These are phyloP conservation scores for Pythium inflatum DNA, from an alignment of 352 stramenopile species.

Conservation along the genomic window DNA sequence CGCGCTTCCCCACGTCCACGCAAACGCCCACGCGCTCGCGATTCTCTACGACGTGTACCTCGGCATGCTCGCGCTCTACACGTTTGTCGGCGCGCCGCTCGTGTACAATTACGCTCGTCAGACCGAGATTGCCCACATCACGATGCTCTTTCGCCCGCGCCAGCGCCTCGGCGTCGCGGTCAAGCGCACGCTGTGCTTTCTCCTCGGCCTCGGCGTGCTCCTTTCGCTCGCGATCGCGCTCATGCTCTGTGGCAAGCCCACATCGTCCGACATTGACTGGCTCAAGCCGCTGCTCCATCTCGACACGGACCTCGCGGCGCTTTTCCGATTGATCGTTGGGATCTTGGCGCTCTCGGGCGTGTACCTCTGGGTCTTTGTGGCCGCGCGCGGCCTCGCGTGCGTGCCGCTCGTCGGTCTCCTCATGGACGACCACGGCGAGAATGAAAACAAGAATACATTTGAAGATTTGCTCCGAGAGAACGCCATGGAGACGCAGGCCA, in stretches of 20 bases:
- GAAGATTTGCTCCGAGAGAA: conserved; percentile 77
- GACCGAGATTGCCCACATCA: conserved; percentile 85
- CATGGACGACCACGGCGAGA: conserved; percentile 74
- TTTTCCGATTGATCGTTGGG: conserved; percentile 72
- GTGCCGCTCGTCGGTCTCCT: conserved; percentile 78
- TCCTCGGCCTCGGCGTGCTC: conserved; percentile 68
- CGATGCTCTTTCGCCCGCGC: conserved; percentile 56
- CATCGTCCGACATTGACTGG: conserved; percentile 80
- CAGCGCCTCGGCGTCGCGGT: conserved; percentile 61
- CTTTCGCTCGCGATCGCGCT: conserved; percentile 71
- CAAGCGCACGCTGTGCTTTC: conserved; percentile 78
- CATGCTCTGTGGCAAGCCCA: conserved; percentile 77
- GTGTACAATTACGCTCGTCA: conserved; percentile 85
- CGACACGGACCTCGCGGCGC: conserved; percentile 72
- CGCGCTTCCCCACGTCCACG: conserved; percentile 56
- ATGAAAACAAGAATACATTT: conserved; percentile 73
- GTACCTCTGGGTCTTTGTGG: conserved; percentile 82
- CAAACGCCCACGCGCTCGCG: conserved; percentile 55
- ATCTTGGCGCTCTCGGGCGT: conserved; percentile 74
- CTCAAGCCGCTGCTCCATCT: conserved; percentile 79
- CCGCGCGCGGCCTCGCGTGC: conserved; percentile 66
- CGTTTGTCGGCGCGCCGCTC: conserved; percentile 72
- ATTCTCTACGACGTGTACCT: conserved; percentile 81
- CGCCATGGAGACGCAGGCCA: conserved; percentile 70
- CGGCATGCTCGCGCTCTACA: conserved; percentile 59